Evolutionary conservation across 345 rosid species (phyloP).

Genomic region (Syzygium oleosum): DNA sequence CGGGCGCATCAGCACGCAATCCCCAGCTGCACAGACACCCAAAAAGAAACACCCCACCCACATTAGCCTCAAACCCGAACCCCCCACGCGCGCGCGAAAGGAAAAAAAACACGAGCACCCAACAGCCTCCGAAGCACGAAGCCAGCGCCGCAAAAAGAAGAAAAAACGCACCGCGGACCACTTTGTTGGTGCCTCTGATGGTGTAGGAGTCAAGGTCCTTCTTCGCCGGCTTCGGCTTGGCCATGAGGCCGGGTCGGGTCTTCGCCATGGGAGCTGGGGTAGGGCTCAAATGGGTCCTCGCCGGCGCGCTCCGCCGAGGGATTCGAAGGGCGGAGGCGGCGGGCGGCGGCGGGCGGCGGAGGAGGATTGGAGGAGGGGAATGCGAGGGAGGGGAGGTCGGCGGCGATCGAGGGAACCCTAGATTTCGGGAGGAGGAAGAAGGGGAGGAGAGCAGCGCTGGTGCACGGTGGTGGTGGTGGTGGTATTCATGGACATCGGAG

Average conservation of each 20-base stretch:
- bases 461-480: background rate
- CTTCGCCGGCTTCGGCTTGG: conserved; percentile 14
- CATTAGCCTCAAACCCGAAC: background rate
- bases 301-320: background rate
- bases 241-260: conserved; percentile 51
- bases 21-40: conserved; percentile 36
- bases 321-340: background rate
- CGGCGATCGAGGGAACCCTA: conserved; percentile 23
- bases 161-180: background rate
- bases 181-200: conserved; percentile 18
- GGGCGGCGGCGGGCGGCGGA: background rate
- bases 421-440: conserved; percentile 1
- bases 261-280: conserved; percentile 47
- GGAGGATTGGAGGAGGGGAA: background rate
- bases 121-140: background rate
- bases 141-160: background rate
- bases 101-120: background rate
- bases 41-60: background rate
- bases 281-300: background rate
- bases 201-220: conserved; percentile 15
- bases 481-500: background rate
- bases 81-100: background rate
- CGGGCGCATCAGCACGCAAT: conserved; percentile 87
- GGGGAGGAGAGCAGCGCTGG: background rate
- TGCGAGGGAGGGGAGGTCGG: background rate